Conservation (phyloP, 2,329 filamentous ascomycete species). For the Scedosporium minutisporum region DNA sequence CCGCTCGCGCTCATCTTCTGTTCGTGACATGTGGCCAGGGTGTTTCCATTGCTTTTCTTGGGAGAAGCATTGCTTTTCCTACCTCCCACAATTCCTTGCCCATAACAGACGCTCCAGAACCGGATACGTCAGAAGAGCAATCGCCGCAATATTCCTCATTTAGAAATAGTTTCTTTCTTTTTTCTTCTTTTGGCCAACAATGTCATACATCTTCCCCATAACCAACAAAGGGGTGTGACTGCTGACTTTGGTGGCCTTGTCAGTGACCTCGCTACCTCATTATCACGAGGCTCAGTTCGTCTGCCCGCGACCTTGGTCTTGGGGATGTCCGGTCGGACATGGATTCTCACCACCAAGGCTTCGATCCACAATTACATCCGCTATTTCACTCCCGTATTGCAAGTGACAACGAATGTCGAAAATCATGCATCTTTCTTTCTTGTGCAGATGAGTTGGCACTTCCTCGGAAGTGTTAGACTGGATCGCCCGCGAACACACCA, state of each 20-base stretch:
- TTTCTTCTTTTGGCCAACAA: neutral
- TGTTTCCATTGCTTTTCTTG: neutral
- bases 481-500: neutral
- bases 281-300: constrained; percentile 3
- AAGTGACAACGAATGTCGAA: neutral
- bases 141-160: neutral
- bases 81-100: neutral
- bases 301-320: neutral
- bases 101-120: neutral
- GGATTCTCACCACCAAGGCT: neutral
- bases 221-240: neutral
- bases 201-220: neutral
- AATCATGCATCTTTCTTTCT: neutral
- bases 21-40: neutral
- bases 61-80: neutral
- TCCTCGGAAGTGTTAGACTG: neutral
- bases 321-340: constrained; percentile 8
- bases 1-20: neutral
- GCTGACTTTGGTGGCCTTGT: neutral
- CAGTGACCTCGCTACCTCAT: neutral
- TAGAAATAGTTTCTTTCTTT: neutral
- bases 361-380: constrained; percentile 1
- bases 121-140: neutral
- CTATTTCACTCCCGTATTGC: neutral
- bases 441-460: neutral